Evolutionary conservation across 306 rosid species (phyloP).

Genomic region (Prunus kanzakura): DNA sequence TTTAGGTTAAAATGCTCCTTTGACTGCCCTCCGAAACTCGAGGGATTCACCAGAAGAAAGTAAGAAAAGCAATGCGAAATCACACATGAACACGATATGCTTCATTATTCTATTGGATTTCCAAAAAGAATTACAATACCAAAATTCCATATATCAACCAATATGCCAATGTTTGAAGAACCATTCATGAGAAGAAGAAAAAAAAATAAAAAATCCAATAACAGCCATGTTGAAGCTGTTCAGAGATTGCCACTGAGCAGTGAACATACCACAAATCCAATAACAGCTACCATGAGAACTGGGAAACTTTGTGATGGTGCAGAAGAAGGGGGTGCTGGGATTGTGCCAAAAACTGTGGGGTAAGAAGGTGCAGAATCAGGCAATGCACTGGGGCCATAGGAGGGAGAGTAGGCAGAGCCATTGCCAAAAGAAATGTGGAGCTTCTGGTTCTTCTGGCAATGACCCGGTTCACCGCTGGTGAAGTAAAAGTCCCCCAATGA

Average conservation of each 20-base stretch:
- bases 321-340: constrained; percentile 60
- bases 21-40: background rate
- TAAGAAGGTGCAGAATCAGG: constrained; percentile 71
- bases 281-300: constrained; percentile 3
- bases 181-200: background rate
- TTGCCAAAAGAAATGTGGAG: constrained; percentile 58
- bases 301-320: constrained; percentile 29
- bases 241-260: constrained; percentile 26
- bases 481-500: constrained; percentile 60
- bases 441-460: constrained; percentile 74
- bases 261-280: constrained; percentile 33
- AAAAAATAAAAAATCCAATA: too few relatives aligned
- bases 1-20: background rate
- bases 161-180: background rate
- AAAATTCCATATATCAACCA: constrained; percentile 7
- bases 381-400: constrained; percentile 49
- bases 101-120: background rate
- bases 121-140: constrained; percentile 5
- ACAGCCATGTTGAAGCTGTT: background rate
- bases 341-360: constrained; percentile 66
- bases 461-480: constrained; percentile 68
- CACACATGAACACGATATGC: background rate
- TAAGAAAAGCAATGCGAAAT: background rate
- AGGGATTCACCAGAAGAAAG: background rate
- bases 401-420: constrained; percentile 36